Base-by-base conservation (phyloP, 2,329 filamentous ascomycete species). In the Cercospora janseana region DNA sequence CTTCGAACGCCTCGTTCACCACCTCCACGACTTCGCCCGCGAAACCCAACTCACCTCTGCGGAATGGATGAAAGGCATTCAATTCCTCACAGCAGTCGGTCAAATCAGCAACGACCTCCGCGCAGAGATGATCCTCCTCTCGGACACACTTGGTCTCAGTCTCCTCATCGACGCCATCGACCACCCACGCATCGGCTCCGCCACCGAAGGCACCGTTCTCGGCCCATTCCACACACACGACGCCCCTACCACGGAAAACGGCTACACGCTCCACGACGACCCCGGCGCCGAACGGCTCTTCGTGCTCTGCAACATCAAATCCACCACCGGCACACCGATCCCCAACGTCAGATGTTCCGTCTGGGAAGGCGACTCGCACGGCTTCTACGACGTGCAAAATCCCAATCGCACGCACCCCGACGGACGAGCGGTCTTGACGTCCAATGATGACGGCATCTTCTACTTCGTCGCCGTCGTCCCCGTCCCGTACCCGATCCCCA, bases 391-490 rank as follows among this genome's bases (percentile, higher is more conserved):
- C 63, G 86, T 91, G 54, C 87, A 92, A 69, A 83, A 88, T 65
- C 73, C 79, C 0, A 79, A 80, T 29, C 74, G 82, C 2, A 67
- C 76, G 5, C 76, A 73, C 2, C 85, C 86, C 0, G 85, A 88
- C 70, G 86, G 87, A 26, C 75, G 87, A 21, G 86, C 85, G 49
- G 76, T 91, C 46, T 77, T 88, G 74, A 70, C 70, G 27, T 86
- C 78, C 52, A 87, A 91, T 60, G 73, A 77, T 0, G 73, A 88
- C 28, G 91, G 91, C 0, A 64, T 76, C 2, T 92, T 95, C 67
- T 93, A 86, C 83, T 95, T 94, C 73, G 83, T 82, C 61, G 87
- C 84, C 0, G 88, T 95, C 65, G 83, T 85, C 53, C 89, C 89
- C 0, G 88, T 94, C 48, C 82, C 85, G 45, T 95, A 94, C 69